phyloP scores from a whole-genome alignment of 2,329 filamentous ascomycete species.

The Botryosphaeria dothidea region DNA sequence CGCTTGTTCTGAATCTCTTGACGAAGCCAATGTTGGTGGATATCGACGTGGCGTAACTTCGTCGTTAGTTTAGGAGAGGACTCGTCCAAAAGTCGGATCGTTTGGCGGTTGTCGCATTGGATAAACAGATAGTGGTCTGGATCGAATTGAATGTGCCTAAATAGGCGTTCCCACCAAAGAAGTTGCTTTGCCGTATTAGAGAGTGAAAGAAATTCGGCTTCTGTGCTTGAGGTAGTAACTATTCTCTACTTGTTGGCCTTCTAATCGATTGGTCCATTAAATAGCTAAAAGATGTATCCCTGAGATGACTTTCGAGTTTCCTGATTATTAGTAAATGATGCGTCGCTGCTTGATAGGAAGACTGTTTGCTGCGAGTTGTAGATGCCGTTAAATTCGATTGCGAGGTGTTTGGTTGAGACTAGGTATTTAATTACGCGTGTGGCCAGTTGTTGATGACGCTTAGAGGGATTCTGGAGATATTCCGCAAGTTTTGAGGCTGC shows the following conservation, averaged over 20 bases:
- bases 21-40: slow-evolving; percentile 12
- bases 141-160: too few species aligned
- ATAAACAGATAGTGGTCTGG: too few species aligned
- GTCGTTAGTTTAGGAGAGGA: slow-evolving; percentile 11
- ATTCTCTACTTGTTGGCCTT: slow-evolving; percentile 20
- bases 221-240: too few species aligned
- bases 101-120: slow-evolving; percentile 20
- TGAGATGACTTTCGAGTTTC: slow-evolving; percentile 23
- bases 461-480: slow-evolving; percentile 23
- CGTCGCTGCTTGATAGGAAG: slow-evolving; percentile 21
- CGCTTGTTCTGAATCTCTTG: too few species aligned
- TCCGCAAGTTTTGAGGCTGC: slow-evolving; percentile 22
- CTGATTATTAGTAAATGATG: slow-evolving; percentile 24
- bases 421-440: slow-evolving; percentile 22
- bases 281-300: slow-evolving; percentile 28
- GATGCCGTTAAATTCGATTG: slow-evolving; percentile 19
- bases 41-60: slow-evolving; percentile 22
- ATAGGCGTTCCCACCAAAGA: too few species aligned
- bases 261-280: slow-evolving; percentile 24
- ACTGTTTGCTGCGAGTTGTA: slow-evolving; percentile 11
- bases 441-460: slow-evolving; percentile 21
- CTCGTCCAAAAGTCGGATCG: slow-evolving; percentile 17
- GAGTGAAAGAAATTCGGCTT: too few species aligned
- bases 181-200: too few species aligned
- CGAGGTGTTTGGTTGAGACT: slow-evolving; percentile 2